These are phyloP conservation scores for Mucor lusitanicus DNA, from an alignment of 371 early-diverging fungal genomes.

Conservation along the genomic window DNA sequence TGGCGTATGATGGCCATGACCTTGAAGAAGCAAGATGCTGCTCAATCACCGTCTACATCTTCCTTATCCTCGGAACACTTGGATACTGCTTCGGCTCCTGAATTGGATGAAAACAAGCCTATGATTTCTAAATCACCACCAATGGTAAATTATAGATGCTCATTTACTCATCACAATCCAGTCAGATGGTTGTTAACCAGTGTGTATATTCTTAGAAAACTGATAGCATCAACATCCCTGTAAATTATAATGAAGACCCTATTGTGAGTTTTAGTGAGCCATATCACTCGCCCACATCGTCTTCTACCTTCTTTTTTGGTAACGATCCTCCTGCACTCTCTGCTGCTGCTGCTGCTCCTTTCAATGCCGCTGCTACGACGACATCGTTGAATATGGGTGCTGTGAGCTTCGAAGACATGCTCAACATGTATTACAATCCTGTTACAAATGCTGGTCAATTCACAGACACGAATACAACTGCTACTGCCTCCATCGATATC, in stretches of 20 bases:
- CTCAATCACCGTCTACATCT: not conserved
- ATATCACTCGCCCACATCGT: conserved; percentile 1
- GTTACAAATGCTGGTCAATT: conserved; percentile 9
- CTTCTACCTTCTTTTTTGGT: not conserved
- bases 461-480: not conserved
- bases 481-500: not conserved
- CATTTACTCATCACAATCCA: not conserved
- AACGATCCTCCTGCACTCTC: conserved; percentile 3
- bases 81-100: not conserved
- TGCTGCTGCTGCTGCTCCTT: too few relatives aligned
- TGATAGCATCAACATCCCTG: conserved; percentile 19
- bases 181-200: not conserved
- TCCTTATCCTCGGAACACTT: conserved; percentile 8
- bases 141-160: not conserved
- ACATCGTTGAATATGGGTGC: conserved; percentile 10
- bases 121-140: conserved; percentile 22
- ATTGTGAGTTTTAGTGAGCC: not conserved
- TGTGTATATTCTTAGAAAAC: not conserved
- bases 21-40: conserved; percentile 29
- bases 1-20: conserved; percentile 77
- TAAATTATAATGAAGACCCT: conserved; percentile 6
- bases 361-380: too few relatives aligned
- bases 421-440: conserved; percentile 23
- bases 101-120: conserved; percentile 7
- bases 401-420: conserved; percentile 30